These are phyloP conservation scores for Ramalina peruviana DNA, from an alignment of 495 filamentous ascomycete genomes.

Conservation along the genomic window DNA sequence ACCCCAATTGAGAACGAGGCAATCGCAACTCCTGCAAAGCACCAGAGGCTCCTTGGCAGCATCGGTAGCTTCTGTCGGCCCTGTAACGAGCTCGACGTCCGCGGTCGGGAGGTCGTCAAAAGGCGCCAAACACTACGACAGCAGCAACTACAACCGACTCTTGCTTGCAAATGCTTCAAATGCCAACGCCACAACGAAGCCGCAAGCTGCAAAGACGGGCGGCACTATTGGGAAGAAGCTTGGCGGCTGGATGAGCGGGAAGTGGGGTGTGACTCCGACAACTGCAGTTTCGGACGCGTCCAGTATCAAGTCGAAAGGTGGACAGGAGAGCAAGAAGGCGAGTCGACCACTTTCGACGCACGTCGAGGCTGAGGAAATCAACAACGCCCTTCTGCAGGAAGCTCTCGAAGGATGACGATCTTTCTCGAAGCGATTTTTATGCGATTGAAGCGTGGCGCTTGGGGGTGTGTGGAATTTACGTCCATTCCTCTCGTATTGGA, in stretches of 20 bases:
- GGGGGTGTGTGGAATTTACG: neutral
- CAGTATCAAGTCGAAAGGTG: neutral
- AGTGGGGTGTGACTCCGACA: constrained; percentile 35
- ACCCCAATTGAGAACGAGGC: constrained; percentile 18
- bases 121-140: constrained; percentile 6
- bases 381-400: constrained; percentile 8
- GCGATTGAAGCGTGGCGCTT: neutral
- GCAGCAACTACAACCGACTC: constrained; percentile 13
- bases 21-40: constrained; percentile 2
- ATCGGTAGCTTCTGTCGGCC: constrained; percentile 25
- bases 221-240: constrained; percentile 31
- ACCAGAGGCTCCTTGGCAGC: constrained; percentile 20
- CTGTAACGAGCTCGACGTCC: constrained; percentile 30
- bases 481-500: too few relatives aligned
- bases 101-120: constrained; percentile 13
- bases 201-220: constrained; percentile 12
- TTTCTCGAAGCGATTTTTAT: neutral
- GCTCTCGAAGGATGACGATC: constrained; percentile 3
- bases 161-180: constrained; percentile 1
- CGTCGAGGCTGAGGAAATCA: constrained; percentile 5
- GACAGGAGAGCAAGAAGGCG: neutral
- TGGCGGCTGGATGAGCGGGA: constrained; percentile 42
- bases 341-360: constrained; percentile 3
- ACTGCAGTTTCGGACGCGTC: constrained; percentile 7
- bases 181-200: constrained; percentile 5